Evolutionary conservation across 441 rosid species (phyloP), one percentile per base, ranked within the genome.

Genomic region (Daphne laureola): DNA sequence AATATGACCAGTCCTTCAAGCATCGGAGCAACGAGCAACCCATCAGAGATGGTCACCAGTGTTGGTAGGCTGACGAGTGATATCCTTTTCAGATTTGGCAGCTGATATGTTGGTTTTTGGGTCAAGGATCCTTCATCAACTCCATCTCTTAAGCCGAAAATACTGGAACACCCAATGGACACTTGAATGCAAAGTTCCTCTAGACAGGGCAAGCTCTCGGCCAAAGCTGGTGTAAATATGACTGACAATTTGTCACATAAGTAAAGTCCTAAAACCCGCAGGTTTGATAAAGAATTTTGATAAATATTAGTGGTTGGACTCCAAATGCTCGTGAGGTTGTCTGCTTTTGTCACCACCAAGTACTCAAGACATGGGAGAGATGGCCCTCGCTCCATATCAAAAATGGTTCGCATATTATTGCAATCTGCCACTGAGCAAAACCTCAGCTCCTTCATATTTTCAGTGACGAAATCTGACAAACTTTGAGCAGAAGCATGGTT

Each of bases 41-140:
- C 59, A 38, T 0, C 2, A 9, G 50, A 59, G 16, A 69, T 59
- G 48, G 48, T 51, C 0, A 9, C 15, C 21, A 69, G 14, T 35
- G 41, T 47, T 0, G 68, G 62, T 21, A 63, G 21, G 38, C 25
- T 58, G 18, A 31, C 51, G 3, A 68, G 62, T n/a, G 68, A 54
- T 14, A 69, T 15, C 48, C 18, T 59, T 45, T 43, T 56, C 45
- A 63, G 6, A 0, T 31, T 31, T 17, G 62, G 49, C 12, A 68
- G 68, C 13, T 49, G 36, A 41, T 2, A 0, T 8, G 0, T 0
- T 5, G 27, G 2, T 18, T 18, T 18, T 18, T 0, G 7, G n/a
- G 8, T 12, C 9, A 15, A 0, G 42, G 44, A 43, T 14, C 43
- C 12, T 18, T 3, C 23, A 1, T 18, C 23, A 18, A n/a, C 14